Evolutionary conservation across 1,284 basidiomycete genomes (phyloP).

Genomic region (Heterobasidion parviporum): DNA sequence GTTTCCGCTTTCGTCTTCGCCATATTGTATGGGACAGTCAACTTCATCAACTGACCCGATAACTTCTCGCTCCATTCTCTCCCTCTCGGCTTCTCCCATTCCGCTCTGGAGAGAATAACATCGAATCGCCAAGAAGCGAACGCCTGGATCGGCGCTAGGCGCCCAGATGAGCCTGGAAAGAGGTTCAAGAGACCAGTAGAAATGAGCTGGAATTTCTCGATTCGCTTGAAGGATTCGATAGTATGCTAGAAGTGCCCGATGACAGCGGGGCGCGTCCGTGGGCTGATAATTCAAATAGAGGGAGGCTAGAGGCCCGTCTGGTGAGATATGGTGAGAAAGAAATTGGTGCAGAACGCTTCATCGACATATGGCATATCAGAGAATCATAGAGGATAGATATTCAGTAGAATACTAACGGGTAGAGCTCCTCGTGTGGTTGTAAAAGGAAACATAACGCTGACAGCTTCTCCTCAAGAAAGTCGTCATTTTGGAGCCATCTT

Average conservation of each 20-base stretch:
- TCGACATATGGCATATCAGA: conserved; percentile 4
- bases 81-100: conserved; percentile 71
- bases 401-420: conserved; percentile 45
- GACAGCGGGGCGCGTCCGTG: conserved; percentile 38
- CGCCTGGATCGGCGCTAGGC: conserved; percentile 52
- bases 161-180: conserved; percentile 51
- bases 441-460: conserved; percentile 54
- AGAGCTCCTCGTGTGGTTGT: conserved; percentile 67
- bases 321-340: conserved; percentile 38
- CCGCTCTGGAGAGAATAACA: conserved; percentile 69
- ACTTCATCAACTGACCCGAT: conserved; percentile 49
- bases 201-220: conserved; percentile 49
- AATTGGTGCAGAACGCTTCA: conserved; percentile 8
- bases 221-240: conserved; percentile 74
- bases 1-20: conserved; percentile 34
- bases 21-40: conserved; percentile 52
- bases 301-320: conserved; percentile 45
- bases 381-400: conserved; percentile 1
- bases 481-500: conserved; percentile 51
- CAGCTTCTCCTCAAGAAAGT: conserved; percentile 43
- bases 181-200: conserved; percentile 60
- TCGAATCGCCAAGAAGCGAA: conserved; percentile 65
- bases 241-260: conserved; percentile 68
- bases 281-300: conserved; percentile 15
- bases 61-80: conserved; percentile 50